Evolutionary conservation across 352 stramenopile species (phyloP).

Genomic region (Saprolegnia diclina): DNA sequence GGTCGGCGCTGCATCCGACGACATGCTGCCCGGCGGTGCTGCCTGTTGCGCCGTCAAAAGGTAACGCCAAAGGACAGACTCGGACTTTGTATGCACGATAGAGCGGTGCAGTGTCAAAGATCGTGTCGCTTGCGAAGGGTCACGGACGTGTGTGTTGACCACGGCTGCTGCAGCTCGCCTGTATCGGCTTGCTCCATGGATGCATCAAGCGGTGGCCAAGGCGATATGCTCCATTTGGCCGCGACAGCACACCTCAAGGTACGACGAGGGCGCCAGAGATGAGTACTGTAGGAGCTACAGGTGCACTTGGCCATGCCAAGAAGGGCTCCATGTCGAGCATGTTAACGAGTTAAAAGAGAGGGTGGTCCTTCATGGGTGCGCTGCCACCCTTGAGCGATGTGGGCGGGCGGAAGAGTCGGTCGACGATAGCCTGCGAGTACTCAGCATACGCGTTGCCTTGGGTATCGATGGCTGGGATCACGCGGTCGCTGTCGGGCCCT

Average conservation of each 20-base stretch:
- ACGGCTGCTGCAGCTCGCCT: no score
- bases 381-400: slow-evolving; percentile 7
- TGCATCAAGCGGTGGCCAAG: not conserved
- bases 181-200: no score
- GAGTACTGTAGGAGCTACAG: no score
- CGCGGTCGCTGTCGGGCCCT: not conserved
- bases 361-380: slow-evolving; percentile 4
- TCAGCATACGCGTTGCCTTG: not conserved
- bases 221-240: not conserved
- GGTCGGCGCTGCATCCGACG: not conserved
- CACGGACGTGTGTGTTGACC: not conserved
- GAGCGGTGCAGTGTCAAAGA: not conserved
- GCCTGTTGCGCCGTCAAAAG: no score
- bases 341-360: slow-evolving; percentile 1
- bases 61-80: no score
- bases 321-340: no score
- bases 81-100: no score
- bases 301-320: no score
- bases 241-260: no score
- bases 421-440: not conserved
- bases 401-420: slow-evolving; percentile 4
- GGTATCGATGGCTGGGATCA: slow-evolving; percentile 10
- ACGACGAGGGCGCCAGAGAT: no score
- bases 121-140: not conserved
- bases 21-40: not conserved